Evolutionary conservation across 2,329 filamentous ascomycete genomes (phyloP), one percentile per base, ranked within the genome.

Genomic region (Ascochyta viciae-villosae): DNA sequence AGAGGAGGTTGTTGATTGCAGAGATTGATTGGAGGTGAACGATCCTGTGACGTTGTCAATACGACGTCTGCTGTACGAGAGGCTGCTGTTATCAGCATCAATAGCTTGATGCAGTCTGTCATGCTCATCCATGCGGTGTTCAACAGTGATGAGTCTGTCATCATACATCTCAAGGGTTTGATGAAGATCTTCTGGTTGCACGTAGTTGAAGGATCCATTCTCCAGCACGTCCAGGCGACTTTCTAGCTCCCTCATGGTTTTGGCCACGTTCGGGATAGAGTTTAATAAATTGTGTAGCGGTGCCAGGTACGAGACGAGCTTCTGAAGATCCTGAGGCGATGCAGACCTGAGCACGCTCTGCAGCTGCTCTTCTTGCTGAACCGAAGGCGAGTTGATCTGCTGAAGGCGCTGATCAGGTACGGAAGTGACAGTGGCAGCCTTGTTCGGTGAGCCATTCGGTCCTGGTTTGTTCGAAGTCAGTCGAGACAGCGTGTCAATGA

Each of bases 151-250:
- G 7, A 92, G 79, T 22, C 89, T 84, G 8, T 87, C 81, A 61
- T 92, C 90, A 40, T 85, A 73, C 43, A 85, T 77, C 31, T 92
- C 89, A 64, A 90, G 83, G 50, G 83, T 86, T 19, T 91, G 88
- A 16, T 87, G 79, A 44, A 90, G 85, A 34, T 90, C 87, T 22
- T 92, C 89, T 43, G 89, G 83, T n/a, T 83, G 82, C 16, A 82
- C 80, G 39, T 85, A 81, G 23, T 86, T 85, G 66, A 92, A 90
- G 0, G 89, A 92, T 1, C 84, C 80, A 46, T 83, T 90, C 74
- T 94, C 90, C 6, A 93, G 79, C 51, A 81, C 78, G 44, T 90
- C 87, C 12, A 94, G 73, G 1, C 90, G 86, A 48, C 84, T 81
- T 34, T 86, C 85, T 56, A 92, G 84, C 16, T 83, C 81, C 54